Base-by-base conservation (phyloP, 1,139 yeast genomes). In the Candida sp. region DNA sequence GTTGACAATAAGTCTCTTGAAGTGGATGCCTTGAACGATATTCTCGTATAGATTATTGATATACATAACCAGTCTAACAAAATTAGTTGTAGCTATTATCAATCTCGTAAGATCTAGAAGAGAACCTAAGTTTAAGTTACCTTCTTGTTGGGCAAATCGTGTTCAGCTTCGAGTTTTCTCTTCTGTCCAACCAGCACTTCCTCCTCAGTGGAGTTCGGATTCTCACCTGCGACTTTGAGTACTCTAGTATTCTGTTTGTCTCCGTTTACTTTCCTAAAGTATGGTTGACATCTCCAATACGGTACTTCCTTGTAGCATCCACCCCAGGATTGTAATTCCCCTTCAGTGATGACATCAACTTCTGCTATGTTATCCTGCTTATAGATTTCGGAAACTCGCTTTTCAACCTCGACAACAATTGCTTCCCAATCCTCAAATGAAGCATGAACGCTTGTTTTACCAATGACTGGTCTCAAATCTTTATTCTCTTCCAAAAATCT, bases 251-350 rank as follows among this genome's bases (percentile, higher is more conserved):
- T 73, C 46, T 71, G 76, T 50, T 69, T 72, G 45, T 70, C 73
- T 27, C 96, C 97, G 59, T 87, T 77, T 1, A 88, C 95, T 5
- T 84, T 82, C 51, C 99, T 76, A 70, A 95, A 90, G 60, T 88
- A 87, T 1, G 99, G 99, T 64, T 93, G 99, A 51, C 96, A 83
- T 54, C 99, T 76, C 98, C 99, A 93, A 63, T 86, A 91, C 3
- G 99, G 99, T n/a, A 93, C 80, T 5, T 75, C 77, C 60, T 82
- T 82, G 61, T 93, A 93, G 19, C 74, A 55, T 1, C 95, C 96
- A 42, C 96, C 96, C 90, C 95, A 86, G 30, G 66, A 62, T 57
- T 85, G 82, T 2, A 60, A 38, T 22, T 71, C 77, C 0, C 91
- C 89, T 12, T 68, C 72, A 0, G 64, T 66, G 0, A 85, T 73